Evolutionary conservation across 2,329 filamentous ascomycete species (phyloP).

Genomic region (Sclerotiophoma versabilis): DNA sequence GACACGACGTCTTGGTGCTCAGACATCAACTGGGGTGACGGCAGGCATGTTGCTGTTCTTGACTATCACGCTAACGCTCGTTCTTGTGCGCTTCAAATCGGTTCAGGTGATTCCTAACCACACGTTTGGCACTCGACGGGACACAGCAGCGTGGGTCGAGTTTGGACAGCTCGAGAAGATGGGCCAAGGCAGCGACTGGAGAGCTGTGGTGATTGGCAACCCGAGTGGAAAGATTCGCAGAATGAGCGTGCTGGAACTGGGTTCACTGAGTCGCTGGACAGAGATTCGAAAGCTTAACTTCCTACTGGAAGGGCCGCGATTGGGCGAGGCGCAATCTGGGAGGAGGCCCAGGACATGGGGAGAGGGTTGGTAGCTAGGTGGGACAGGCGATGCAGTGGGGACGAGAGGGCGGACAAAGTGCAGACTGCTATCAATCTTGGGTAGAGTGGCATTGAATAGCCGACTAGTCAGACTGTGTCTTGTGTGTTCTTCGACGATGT

Average conservation of each 20-base stretch:
- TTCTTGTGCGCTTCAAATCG: conserved; percentile 69
- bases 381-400: background rate
- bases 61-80: conserved; percentile 67
- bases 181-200: conserved; percentile 63
- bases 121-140: conserved; percentile 49
- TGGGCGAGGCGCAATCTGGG: conserved; percentile 24
- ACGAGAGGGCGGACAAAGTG: background rate
- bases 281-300: conserved; percentile 67
- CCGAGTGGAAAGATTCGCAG: conserved; percentile 72
- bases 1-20: conserved; percentile 70
- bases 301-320: conserved; percentile 33
- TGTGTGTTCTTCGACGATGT: too few species aligned
- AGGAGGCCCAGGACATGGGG: conserved; percentile 6
- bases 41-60: conserved; percentile 71
- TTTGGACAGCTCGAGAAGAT: conserved; percentile 53
- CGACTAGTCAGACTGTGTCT: too few species aligned
- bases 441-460: background rate
- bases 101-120: conserved; percentile 73
- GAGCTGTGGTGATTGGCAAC: conserved; percentile 74
- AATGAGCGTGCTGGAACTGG: conserved; percentile 75
- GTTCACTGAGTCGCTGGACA: conserved; percentile 72
- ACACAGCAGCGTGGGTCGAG: conserved; percentile 42
- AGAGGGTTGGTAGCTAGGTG: conserved; percentile 8
- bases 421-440: background rate
- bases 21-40: conserved; percentile 71